Conservation (phyloP, 257 asterid species). For the Penstemon eatonii region DNA sequence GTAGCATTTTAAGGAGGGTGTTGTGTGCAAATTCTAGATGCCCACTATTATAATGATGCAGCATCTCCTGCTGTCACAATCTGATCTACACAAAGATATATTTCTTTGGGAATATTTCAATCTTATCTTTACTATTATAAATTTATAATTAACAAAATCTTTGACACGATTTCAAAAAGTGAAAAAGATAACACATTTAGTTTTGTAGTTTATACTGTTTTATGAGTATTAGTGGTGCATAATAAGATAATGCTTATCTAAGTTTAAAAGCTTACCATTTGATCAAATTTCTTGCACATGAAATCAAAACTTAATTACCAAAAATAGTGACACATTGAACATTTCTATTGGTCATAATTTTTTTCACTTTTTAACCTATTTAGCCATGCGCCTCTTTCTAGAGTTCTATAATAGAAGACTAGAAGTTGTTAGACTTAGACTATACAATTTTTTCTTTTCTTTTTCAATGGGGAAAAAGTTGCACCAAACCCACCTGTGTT, state of each 20-base stretch:
- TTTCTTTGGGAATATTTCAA: not conserved
- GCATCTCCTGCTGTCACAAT: constrained; percentile 4
- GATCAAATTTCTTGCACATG: not conserved
- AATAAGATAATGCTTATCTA: not conserved
- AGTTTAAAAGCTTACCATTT: not conserved
- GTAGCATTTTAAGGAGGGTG: no score
- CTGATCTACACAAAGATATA: not conserved
- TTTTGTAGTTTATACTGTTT: constrained; percentile 25
- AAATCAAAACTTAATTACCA: not conserved
- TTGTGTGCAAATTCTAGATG: not conserved
- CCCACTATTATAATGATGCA: not conserved
- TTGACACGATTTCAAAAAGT: not conserved
- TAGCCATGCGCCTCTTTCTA: no score
- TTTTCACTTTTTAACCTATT: no score
- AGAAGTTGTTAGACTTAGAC: no score
- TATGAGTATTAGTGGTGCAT: constrained; percentile 8
- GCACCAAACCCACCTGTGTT: no score
- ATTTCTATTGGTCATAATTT: not conserved
- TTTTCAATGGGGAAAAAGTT: no score
- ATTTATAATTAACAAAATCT: not conserved
- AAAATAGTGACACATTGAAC: not conserved
- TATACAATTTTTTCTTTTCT: no score
- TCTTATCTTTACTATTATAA: not conserved
- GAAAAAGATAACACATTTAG: constrained; percentile 11
- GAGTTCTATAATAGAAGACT: no score